Base-by-base conservation (phyloP, 1,284 basidiomycete genomes). In the Microbotryomycetes sp. region DNA sequence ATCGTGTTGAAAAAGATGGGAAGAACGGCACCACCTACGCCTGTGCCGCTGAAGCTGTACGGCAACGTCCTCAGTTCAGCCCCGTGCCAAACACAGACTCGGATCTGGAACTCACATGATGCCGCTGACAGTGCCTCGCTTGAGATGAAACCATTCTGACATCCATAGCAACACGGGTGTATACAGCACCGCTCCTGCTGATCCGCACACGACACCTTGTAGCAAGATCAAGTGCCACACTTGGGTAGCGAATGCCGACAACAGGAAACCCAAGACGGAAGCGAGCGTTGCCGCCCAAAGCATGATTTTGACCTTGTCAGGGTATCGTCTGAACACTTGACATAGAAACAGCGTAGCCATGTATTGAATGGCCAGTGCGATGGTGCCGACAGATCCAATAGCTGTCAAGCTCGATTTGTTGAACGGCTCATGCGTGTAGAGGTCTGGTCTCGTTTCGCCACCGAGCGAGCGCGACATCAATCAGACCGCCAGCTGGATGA, bases 161-260 rank as follows among this genome's bases (percentile, higher is more conserved):
- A 67, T 46, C 60, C 60, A 67, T 2, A 67, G 54, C 9, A 65
- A 46, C 0, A 67, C 66, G 0, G 66, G 66, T 2, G 66, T 36
- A 36, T 65, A 67, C 3, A 67, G 50, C 0, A 63, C 48, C 0
- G 66, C 58, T 3, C 65, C 65, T 0, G 54, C 48, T 2, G 32
- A 3, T 1, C 65, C 65, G 5, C 51, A 25, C 0, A 67, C 51
- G 1, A 65, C 53, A 6, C 62, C 62, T 4, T 60, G 58, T 3
- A 64, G 63, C 3, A 67, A 5, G 16, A 67, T 53, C 1, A 67
- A 31, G 4, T 65, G 63, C 63, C 62, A 64, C 1, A 55, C 51
- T 54, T 55, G 49, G 14, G 30, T 6, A 28, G 28, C n/a, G 9
- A n/a, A 9, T 12, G 7, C 6, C 22, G 53, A 49, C 6, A 36